phyloP scores from a whole-genome alignment of 164 flowering plant genomes.

The Chloranthus sessilifolius region DNA sequence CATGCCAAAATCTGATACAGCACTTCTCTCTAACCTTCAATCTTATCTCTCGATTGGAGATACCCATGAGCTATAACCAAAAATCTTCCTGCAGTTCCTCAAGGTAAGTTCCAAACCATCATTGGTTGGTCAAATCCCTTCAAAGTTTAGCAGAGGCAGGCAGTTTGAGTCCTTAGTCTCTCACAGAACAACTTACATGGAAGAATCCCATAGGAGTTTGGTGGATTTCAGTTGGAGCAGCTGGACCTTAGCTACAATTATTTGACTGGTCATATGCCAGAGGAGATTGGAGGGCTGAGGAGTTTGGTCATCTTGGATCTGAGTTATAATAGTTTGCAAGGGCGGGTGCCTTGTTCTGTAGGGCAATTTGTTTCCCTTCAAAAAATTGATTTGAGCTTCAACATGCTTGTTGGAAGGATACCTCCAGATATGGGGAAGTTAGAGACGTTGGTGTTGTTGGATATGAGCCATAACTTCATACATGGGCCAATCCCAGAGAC shows the following conservation, averaged over 20 bases:
- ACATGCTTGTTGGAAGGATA: slow-evolving; percentile 27
- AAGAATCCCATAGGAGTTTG: slow-evolving; percentile 32
- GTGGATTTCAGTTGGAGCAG: slow-evolving; percentile 29
- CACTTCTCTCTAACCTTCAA: too few relatives aligned
- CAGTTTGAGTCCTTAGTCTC: slow-evolving; percentile 28
- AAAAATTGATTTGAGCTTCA: slow-evolving; percentile 41
- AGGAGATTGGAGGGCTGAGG: slow-evolving; percentile 34
- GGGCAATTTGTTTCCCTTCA: slow-evolving; percentile 34
- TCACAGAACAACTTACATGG: slow-evolving; percentile 45
- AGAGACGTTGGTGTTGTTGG: slow-evolving; percentile 33
- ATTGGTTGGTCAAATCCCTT: slow-evolving; percentile 35
- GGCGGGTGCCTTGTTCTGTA: slow-evolving; percentile 28
- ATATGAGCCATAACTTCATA: slow-evolving; percentile 37
- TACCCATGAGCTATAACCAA: too few relatives aligned
- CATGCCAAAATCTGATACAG: too few relatives aligned
- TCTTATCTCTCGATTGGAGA: too few relatives aligned
- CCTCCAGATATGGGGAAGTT: slow-evolving; percentile 37
- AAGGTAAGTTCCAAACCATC: slow-evolving; percentile 50
- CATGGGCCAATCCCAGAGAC: slow-evolving; percentile 42
- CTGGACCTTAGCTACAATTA: slow-evolving; percentile 52
- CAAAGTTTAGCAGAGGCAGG: slow-evolving; percentile 19
- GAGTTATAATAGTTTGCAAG: slow-evolving; percentile 32
- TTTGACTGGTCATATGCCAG: slow-evolving; percentile 36
- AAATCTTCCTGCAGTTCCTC: too few relatives aligned
- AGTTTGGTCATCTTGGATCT: slow-evolving; percentile 42